Percentiles rank a stretch among this genome's conserved stretches.
Conservation (phyloP, 768 basidiomycete species). For the Pleurotus ostreatus region DNA sequence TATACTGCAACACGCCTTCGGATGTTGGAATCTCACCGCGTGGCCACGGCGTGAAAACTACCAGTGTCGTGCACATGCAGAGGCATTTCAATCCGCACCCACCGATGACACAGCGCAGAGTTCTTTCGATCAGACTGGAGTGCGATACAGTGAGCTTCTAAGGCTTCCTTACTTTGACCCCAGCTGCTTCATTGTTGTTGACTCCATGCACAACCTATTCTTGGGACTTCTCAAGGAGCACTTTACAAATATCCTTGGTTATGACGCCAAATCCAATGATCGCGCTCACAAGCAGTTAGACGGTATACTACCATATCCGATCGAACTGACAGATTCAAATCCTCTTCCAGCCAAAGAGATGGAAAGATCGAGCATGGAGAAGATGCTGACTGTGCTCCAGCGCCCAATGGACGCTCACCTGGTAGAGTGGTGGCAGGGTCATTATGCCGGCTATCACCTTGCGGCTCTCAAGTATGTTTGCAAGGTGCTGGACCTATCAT, state of each 20-base stretch:
- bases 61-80: conserved; percentile 6
- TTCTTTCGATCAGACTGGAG: neutral
- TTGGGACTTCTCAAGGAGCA: neutral
- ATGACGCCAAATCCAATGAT: neutral
- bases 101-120: conserved; percentile 9
- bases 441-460: neutral
- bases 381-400: neutral
- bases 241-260: conserved; percentile 3
- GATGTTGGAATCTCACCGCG: conserved; percentile 8
- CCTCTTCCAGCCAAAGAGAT: neutral
- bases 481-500: neutral
- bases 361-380: neutral
- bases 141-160: conserved; percentile 8
- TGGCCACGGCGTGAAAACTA: conserved; percentile 14
- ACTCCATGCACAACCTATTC: conserved; percentile 12
- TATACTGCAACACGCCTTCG: neutral
- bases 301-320: neutral
- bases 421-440: neutral
- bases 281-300: no score
- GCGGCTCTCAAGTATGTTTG: neutral
- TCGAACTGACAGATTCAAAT: neutral
- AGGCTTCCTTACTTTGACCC: conserved; percentile 22
- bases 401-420: neutral
- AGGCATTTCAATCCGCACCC: conserved; percentile 13
- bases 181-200: conserved; percentile 12